Conservation (phyloP, 2,329 filamentous ascomycete genomes). For the Teratosphaeriaceae sp. region DNA sequence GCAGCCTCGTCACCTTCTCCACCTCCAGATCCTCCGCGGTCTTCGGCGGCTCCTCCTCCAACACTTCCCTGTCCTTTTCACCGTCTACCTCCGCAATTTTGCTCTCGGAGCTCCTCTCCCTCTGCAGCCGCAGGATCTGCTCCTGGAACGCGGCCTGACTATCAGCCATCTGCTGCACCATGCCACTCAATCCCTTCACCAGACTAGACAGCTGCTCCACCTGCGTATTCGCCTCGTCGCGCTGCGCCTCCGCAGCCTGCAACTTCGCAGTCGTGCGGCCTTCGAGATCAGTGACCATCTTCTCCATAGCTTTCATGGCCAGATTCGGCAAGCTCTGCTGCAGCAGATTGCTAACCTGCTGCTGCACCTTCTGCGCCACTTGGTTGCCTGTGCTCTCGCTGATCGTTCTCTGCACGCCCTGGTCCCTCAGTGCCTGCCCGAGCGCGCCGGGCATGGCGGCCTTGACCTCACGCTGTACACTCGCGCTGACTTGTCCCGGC, state of each 20-base stretch:
- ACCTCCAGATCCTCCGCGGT: constrained; percentile 51
- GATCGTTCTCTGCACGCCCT: constrained; percentile 65
- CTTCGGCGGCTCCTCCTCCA: constrained; percentile 30
- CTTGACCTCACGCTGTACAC: constrained; percentile 67
- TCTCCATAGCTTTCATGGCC: constrained; percentile 51
- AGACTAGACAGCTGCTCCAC: constrained; percentile 66
- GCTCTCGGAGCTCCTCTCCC: constrained; percentile 22
- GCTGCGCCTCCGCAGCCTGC: constrained; percentile 45
- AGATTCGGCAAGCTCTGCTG: constrained; percentile 35
- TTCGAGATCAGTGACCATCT: constrained; percentile 62
- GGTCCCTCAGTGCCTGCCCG: constrained; percentile 62
- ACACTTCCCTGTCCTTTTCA: constrained; percentile 12
- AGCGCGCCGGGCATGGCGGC: constrained; percentile 61
- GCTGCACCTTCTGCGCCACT: constrained; percentile 62
- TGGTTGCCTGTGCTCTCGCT: constrained; percentile 64
- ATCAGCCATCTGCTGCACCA: constrained; percentile 62
- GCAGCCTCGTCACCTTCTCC: constrained; percentile 54
- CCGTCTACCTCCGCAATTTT: constrained; percentile 7
- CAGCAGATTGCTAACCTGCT: constrained; percentile 57
- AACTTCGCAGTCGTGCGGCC: constrained; percentile 48
- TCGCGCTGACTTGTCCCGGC: constrained; percentile 57
- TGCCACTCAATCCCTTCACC: constrained; percentile 60
- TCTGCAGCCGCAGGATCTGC: constrained; percentile 39
- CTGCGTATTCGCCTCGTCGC: constrained; percentile 53
- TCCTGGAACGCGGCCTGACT: constrained; percentile 64